Conservation (phyloP, 306 rosid genomes). For the Canavalia ensiformis region DNA sequence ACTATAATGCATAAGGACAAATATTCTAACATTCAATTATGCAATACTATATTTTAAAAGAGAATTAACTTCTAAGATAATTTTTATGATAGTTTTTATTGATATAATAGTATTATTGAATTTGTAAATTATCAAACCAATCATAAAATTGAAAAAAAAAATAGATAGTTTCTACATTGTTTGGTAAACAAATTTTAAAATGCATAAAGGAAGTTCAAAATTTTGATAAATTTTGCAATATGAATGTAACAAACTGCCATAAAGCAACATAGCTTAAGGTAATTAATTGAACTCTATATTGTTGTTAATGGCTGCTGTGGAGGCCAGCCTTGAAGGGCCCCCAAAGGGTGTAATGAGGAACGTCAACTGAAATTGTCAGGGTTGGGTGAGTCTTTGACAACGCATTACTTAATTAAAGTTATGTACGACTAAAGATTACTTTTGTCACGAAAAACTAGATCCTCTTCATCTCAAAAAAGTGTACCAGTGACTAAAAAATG, state of each 20-base stretch:
- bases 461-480: neutral
- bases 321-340: conserved; percentile 4
- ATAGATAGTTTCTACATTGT: neutral
- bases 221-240: neutral
- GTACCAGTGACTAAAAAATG: neutral
- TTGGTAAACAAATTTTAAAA: neutral
- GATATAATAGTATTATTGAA: neutral
- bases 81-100: too few species aligned
- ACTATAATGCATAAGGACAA: too few species aligned
- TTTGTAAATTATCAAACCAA: neutral
- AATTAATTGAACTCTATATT: neutral
- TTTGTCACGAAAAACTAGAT: neutral
- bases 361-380: conserved; percentile 35
- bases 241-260: neutral
- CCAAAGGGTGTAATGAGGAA: conserved; percentile 23
- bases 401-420: conserved; percentile 13
- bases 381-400: conserved; percentile 39
- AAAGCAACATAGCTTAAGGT: neutral
- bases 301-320: neutral
- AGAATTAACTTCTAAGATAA: too few species aligned
- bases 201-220: neutral
- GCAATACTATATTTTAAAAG: too few species aligned
- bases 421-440: neutral
- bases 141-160: neutral
- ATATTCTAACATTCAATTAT: too few species aligned